Percentiles rank a stretch among this genome's conserved stretches.
These are phyloP conservation scores for Prosopis cineraria DNA, from an alignment of 306 rosid genomes.

Conservation along the genomic window DNA sequence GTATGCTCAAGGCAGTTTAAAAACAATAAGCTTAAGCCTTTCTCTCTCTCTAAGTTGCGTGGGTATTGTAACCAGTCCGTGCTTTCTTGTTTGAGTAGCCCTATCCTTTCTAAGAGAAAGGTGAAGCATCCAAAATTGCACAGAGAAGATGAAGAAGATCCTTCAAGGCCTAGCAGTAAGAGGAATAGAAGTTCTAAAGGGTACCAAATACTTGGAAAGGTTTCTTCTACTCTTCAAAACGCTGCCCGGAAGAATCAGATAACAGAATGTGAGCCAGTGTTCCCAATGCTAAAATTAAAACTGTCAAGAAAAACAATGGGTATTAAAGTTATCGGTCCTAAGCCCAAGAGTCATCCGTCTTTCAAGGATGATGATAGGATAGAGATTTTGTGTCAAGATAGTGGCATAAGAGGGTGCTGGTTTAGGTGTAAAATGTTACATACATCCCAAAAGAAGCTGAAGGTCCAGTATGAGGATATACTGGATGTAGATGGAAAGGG, in stretches of 20 bases:
- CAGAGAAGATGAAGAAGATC: slow-evolving; percentile 52
- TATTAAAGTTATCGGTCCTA: slow-evolving; percentile 41
- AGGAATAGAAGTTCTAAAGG: slow-evolving; percentile 47
- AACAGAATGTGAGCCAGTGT: slow-evolving; percentile 41
- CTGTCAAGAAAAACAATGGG: slow-evolving; percentile 54
- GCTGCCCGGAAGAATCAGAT: slow-evolving; percentile 35
- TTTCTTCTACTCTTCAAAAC: slow-evolving; percentile 38
- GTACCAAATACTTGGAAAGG: slow-evolving; percentile 45
- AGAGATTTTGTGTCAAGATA: slow-evolving; percentile 80
- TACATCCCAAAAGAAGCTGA: slow-evolving; percentile 52
- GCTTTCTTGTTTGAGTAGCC: slow-evolving; percentile 50
- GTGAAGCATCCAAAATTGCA: slow-evolving; percentile 34
- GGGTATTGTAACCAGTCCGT: slow-evolving; percentile 72
- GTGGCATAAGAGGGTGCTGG: slow-evolving; percentile 94
- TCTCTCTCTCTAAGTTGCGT: slow-evolving; percentile 62
- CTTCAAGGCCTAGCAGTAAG: slow-evolving; percentile 42
- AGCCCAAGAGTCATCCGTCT: slow-evolving; percentile 36
- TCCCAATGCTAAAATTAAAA: slow-evolving; percentile 65
- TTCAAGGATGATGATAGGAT: slow-evolving; percentile 59
- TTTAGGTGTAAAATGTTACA: slow-evolving; percentile 72
- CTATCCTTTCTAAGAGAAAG: slow-evolving; percentile 47
- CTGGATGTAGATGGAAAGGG: slow-evolving; percentile 55
- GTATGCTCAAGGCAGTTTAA: slow-evolving; percentile 71
- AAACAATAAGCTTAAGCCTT: slow-evolving; percentile 65
- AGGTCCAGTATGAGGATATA: slow-evolving; percentile 68